A percentile compares a stretch with the other conserved stretches of the same genome.
phyloP scores from a whole-genome alignment of 306 rosid genomes.

The Trifolium fragiferum region DNA sequence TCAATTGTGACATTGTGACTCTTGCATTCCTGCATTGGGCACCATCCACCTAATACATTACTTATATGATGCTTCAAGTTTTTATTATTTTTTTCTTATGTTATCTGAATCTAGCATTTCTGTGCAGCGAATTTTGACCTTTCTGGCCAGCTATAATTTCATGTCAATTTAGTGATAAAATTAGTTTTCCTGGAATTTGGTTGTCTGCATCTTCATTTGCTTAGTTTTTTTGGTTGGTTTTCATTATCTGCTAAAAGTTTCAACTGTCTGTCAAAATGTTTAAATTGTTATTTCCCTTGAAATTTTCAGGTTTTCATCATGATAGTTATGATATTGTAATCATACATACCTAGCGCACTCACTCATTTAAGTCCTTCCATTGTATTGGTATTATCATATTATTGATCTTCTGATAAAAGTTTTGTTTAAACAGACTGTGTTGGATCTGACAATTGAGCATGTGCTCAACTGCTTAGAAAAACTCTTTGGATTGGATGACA shows the following conservation, averaged over 20 bases:
- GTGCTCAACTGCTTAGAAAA: conserved; percentile 64
- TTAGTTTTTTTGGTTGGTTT: conserved; percentile 5
- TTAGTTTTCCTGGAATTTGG: conserved; percentile 25
- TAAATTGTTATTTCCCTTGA: conserved; percentile 21
- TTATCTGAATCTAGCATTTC: background rate
- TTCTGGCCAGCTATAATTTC: conserved; percentile 6
- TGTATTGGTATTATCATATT: no score
- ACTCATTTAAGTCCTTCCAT: conserved; percentile 22
- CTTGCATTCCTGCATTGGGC: background rate
- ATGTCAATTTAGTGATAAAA: conserved; percentile 12
- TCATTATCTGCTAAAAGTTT: conserved; percentile 17
- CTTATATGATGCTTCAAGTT: conserved; percentile 12
- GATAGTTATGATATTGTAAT: background rate
- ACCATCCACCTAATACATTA: background rate
- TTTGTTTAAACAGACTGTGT: conserved; percentile 49
- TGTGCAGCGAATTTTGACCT: conserved; percentile 9
- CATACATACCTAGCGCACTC: background rate
- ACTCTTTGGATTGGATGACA: conserved; percentile 54
- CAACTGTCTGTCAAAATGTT: conserved; percentile 1
- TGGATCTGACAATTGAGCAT: conserved; percentile 68
- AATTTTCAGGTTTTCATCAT: conserved; percentile 15
- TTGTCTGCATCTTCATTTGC: conserved; percentile 22
- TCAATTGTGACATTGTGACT: background rate
- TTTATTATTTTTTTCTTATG: background rate
- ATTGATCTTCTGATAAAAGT: conserved; percentile 17